Evolutionary conservation across 805 yeast genomes (phyloP), one percentile per base, ranked within the genome.

Genomic region (Monosporozyma solicola): DNA sequence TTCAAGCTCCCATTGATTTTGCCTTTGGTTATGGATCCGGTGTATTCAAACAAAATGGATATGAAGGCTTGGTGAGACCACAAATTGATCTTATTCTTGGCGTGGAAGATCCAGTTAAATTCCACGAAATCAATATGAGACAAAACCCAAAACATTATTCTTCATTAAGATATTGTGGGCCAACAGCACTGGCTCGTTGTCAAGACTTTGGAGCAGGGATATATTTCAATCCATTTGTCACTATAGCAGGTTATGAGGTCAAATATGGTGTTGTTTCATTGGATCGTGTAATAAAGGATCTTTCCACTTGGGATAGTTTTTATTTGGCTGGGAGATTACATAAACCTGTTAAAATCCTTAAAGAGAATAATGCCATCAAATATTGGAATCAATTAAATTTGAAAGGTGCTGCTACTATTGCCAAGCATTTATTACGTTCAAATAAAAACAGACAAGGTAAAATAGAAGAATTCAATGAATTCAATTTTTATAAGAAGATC

Each of bases 11-110:
- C 0, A 79, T 89, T 13, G 73, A 81, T 51, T 86, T 80, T 61
- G 84, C 96, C 0, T 87, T 92, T 69, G 99, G 97, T 0, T 92
- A 92, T 68, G 99, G 99, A 2, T 86, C 95, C 7, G 96, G 96
- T 4, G 96, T 94, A 1, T 87, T 94, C 61, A 76, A 80, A 39
- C 99, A 92, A 66, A 84, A 82, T 4, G 69, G 72, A n/a, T 76
- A 79, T 57, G 59, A 65, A 22, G 35, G 32, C 11, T 29, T 20
- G 7, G 64, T 67, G 11, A 75, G 76, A 37, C 84, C 90, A 0
- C 98, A 94, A 67, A 80, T 88, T 11, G 99, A 94, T 66, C 69
- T 94, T 68, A 85, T 92, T 11, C 82, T 86, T 61, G 89, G 87
- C 1, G 97, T 91, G 2, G 77, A 84, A 0, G 79, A 84, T 63